Conservation (phyloP, 371 early-diverging fungal species). For the Sporodiniella umbellata region DNA sequence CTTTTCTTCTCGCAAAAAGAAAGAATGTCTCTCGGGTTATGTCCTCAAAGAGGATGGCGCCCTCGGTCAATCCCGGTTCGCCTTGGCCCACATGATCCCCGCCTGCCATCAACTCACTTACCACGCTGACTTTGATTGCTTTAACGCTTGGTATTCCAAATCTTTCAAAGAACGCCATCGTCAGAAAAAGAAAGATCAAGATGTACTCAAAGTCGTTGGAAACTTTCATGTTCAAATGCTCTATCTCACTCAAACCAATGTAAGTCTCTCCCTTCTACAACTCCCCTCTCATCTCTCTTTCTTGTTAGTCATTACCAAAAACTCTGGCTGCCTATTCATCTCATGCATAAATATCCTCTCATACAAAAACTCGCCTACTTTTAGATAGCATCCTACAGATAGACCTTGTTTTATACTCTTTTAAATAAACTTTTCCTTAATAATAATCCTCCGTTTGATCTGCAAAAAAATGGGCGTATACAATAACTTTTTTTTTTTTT, state of each 20-base stretch:
- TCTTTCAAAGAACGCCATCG: slow-evolving; percentile 25
- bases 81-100: slow-evolving; percentile 37
- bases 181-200: slow-evolving; percentile 18
- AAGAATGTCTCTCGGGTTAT: slow-evolving; percentile 30
- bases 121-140: slow-evolving; percentile 40
- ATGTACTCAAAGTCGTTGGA: slow-evolving; percentile 34
- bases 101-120: slow-evolving; percentile 36
- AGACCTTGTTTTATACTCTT: too few relatives aligned
- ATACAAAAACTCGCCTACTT: neutral
- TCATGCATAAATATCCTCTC: neutral
- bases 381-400: too few relatives aligned
- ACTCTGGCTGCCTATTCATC: neutral
- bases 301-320: neutral
- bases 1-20: slow-evolving; percentile 31
- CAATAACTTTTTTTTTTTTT: slow-evolving; percentile 14
- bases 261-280: slow-evolving; percentile 16
- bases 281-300: too few relatives aligned
- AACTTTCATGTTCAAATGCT: slow-evolving; percentile 36
- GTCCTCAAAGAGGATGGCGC: slow-evolving; percentile 44
- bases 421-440: neutral
- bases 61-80: slow-evolving; percentile 43
- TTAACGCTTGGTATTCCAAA: slow-evolving; percentile 43
- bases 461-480: slow-evolving; percentile 50
- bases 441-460: slow-evolving; percentile 40
- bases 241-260: slow-evolving; percentile 24